Percentiles rank a stretch among this genome's conserved stretches.
Conservation (phyloP, 371 early-diverging fungal species). For the Circinella minor region DNA sequence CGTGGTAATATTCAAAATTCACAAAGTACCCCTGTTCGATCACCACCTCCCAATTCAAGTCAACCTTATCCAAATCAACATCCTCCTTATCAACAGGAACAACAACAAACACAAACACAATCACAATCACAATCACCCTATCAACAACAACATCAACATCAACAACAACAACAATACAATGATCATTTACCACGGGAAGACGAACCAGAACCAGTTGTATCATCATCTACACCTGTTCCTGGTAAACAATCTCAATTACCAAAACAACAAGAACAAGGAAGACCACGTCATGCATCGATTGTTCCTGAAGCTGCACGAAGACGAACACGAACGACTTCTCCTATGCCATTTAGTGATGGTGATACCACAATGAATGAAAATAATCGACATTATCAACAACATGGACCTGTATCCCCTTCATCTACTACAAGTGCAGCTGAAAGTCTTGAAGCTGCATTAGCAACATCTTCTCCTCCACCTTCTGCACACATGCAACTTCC, state of each 20-base stretch:
- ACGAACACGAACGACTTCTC: constrained; percentile 48
- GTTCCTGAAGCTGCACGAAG: constrained; percentile 55
- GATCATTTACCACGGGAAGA: constrained; percentile 12
- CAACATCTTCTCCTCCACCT: neutral
- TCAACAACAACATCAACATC: constrained; percentile 27
- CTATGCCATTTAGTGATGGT: constrained; percentile 36
- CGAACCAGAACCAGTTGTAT: constrained; percentile 18
- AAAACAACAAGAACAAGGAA: constrained; percentile 19
- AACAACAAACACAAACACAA: too few relatives aligned
- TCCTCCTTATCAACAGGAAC: neutral
- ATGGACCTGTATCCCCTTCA: constrained; percentile 25
- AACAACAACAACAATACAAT: constrained; percentile 14
- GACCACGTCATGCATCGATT: constrained; percentile 48
- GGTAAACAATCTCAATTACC: neutral
- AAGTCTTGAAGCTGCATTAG: constrained; percentile 15
- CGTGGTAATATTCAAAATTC: constrained; percentile 19
- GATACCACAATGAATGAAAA: constrained; percentile 21
- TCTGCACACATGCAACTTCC: neutral
- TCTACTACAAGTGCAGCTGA: constrained; percentile 25
- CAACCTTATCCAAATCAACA: constrained; percentile 15
- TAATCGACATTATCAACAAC: constrained; percentile 32
- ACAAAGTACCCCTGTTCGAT: constrained; percentile 25
- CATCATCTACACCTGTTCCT: constrained; percentile 24
- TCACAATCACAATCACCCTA: constrained; percentile 27
- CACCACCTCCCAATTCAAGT: constrained; percentile 12